Evolutionary conservation across 2,329 filamentous ascomycete species (phyloP).

Genomic region (Bisporella sp.): DNA sequence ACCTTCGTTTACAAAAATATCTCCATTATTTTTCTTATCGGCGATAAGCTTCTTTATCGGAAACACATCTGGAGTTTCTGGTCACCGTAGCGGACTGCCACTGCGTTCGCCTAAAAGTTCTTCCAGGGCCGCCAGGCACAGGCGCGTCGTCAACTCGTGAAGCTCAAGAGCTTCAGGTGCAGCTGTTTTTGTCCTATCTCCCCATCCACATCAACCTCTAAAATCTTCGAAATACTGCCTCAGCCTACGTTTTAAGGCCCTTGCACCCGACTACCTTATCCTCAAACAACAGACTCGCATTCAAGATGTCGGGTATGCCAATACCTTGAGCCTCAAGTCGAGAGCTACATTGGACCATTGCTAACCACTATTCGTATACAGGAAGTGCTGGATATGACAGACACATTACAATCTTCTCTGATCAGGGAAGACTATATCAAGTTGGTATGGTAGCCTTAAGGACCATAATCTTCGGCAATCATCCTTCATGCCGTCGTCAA

Average conservation of each 20-base stretch:
- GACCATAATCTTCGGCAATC: background rate
- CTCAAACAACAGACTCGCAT: background rate
- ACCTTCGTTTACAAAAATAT: too few relatives aligned
- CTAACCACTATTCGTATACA: constrained; percentile 31
- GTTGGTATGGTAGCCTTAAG: constrained; percentile 62
- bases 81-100: background rate
- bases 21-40: too few relatives aligned
- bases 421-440: constrained; percentile 98
- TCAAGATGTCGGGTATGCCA: constrained; percentile 33
- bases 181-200: background rate
- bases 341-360: constrained; percentile 8
- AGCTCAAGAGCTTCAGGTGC: background rate
- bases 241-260: background rate
- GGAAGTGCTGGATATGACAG: constrained; percentile 89
- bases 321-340: constrained; percentile 10
- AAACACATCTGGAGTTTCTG: too few relatives aligned
- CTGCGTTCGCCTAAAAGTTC: background rate
- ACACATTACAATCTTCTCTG: constrained; percentile 99
- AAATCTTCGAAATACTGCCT: background rate
- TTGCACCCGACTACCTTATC: background rate
- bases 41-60: too few relatives aligned
- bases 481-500: background rate
- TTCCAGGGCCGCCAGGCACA: background rate
- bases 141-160: constrained; percentile 1
- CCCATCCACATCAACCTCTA: background rate